A percentile compares a stretch with the other conserved stretches of the same genome.
Evolutionary conservation across 257 asterid genomes (phyloP).

Genomic region (Salvia splendens): DNA sequence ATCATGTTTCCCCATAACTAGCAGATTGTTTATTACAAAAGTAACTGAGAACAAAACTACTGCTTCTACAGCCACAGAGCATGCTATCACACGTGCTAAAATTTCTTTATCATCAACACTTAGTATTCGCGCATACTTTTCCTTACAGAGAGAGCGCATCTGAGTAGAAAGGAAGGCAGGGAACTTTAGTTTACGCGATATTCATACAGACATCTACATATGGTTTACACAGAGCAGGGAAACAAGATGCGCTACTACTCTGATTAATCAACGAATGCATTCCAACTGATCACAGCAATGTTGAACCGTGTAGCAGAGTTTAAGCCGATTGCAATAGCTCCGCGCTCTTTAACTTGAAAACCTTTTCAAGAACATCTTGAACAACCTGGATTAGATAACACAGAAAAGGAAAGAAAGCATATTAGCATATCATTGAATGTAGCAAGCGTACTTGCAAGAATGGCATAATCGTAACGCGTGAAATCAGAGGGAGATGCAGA

Average conservation of each 20-base stretch:
- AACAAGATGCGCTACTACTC: background rate
- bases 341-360: conserved; percentile 75
- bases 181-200: conserved; percentile 9
- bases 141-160: background rate
- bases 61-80: background rate
- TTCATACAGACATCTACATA: conserved; percentile 21
- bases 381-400: conserved; percentile 61
- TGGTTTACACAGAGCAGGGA: conserved; percentile 23
- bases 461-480: background rate
- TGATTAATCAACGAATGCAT: background rate
- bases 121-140: conserved; percentile 3
- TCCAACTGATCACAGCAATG: conserved; percentile 11
- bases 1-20: background rate
- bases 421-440: background rate
- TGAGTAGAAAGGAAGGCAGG: background rate
- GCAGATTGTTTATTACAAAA: background rate
- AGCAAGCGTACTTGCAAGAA: too few species aligned
- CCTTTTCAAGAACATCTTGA: conserved; percentile 73
- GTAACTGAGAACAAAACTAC: background rate
- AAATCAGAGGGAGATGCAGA: background rate
- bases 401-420: conserved; percentile 4
- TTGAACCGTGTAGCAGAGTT: conserved; percentile 14
- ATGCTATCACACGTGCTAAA: background rate
- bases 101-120: conserved; percentile 13
- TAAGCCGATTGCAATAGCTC: conserved; percentile 70